These are phyloP conservation scores for Suhomyces guaymorum DNA, from an alignment of 1,139 yeast species.

Conservation along the genomic window DNA sequence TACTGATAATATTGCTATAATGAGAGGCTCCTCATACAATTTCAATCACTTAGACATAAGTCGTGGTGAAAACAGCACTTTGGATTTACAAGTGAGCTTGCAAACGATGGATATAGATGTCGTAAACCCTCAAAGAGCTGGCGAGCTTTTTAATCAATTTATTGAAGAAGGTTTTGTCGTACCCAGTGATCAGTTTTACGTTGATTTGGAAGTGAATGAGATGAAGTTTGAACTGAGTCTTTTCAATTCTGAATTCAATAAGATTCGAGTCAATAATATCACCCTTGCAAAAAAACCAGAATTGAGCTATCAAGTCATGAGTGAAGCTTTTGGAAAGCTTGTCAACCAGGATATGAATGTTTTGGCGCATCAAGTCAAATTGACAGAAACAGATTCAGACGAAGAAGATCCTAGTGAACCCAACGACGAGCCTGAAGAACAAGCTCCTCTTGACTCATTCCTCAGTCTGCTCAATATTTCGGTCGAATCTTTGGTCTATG, in stretches of 20 bases:
- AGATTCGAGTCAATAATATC: conserved; percentile 6
- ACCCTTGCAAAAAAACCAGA: conserved; percentile 3
- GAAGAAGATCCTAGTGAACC: too few relatives aligned
- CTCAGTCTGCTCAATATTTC: conserved; percentile 20
- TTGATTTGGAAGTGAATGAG: conserved; percentile 23
- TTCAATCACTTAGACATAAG: conserved; percentile 13
- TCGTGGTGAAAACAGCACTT: conserved; percentile 4
- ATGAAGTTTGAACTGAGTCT: conserved; percentile 13
- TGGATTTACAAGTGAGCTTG: conserved; percentile 14
- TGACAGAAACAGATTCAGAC: too few relatives aligned
- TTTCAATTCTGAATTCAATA: conserved; percentile 11
- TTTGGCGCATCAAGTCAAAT: too few relatives aligned
- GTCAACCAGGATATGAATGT: too few relatives aligned
- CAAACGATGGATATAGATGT: conserved; percentile 17
- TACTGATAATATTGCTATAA: conserved; percentile 9
- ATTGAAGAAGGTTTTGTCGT: conserved; percentile 11
- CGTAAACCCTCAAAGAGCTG: conserved; percentile 17
- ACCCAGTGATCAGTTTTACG: conserved; percentile 10
- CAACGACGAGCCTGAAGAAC: background rate
- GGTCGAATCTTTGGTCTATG: conserved; percentile 25
- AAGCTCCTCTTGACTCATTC: conserved; percentile 5
- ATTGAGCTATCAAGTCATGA: too few relatives aligned
- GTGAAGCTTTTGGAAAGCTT: too few relatives aligned
- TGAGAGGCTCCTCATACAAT: conserved; percentile 17
- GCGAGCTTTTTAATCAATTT: conserved; percentile 17